Conservation (phyloP, 495 filamentous ascomycete genomes). For the Tuber borchii region DNA sequence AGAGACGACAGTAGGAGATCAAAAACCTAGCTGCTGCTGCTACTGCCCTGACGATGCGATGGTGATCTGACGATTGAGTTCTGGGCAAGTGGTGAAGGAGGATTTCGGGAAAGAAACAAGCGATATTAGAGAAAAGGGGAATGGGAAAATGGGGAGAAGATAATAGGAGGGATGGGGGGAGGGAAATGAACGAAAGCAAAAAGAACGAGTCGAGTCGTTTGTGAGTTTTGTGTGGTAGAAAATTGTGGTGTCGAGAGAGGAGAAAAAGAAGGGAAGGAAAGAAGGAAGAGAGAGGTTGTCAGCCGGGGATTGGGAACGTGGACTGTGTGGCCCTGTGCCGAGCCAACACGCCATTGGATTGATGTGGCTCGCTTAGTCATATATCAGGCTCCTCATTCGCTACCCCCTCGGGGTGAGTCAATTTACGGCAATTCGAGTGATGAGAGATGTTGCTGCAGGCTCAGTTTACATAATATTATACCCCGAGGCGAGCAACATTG, state of each 20-base stretch:
- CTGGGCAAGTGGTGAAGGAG: slow-evolving; percentile 16
- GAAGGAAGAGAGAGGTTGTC: slow-evolving; percentile 13
- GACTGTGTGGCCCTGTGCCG: slow-evolving; percentile 30
- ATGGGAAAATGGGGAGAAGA: slow-evolving; percentile 18
- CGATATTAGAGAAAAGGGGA: slow-evolving; percentile 7
- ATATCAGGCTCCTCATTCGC: slow-evolving; percentile 21
- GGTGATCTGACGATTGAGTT: slow-evolving; percentile 10
- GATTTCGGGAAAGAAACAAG: slow-evolving; percentile 15
- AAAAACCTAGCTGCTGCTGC: slow-evolving; percentile 39
- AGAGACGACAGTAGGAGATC: slow-evolving; percentile 39
- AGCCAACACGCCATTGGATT: slow-evolving; percentile 23
- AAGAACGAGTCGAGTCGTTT: neutral
- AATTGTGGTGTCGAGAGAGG: slow-evolving; percentile 6
- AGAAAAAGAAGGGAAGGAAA: slow-evolving; percentile 13
- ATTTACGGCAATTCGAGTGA: neutral
- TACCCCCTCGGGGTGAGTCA: neutral
- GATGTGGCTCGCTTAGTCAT: slow-evolving; percentile 22
- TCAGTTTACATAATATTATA: neutral
- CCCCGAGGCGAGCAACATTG: neutral
- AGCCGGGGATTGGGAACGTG: slow-evolving; percentile 31
- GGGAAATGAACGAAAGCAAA: slow-evolving; percentile 3
- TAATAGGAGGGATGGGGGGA: slow-evolving; percentile 30
- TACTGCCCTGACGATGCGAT: slow-evolving; percentile 18
- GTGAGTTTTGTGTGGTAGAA: slow-evolving; percentile 2
- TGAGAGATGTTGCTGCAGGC: neutral